Evolutionary conservation across 306 rosid species (phyloP), one percentile per base, ranked within the genome.

Genomic region (Nissolia schottii): DNA sequence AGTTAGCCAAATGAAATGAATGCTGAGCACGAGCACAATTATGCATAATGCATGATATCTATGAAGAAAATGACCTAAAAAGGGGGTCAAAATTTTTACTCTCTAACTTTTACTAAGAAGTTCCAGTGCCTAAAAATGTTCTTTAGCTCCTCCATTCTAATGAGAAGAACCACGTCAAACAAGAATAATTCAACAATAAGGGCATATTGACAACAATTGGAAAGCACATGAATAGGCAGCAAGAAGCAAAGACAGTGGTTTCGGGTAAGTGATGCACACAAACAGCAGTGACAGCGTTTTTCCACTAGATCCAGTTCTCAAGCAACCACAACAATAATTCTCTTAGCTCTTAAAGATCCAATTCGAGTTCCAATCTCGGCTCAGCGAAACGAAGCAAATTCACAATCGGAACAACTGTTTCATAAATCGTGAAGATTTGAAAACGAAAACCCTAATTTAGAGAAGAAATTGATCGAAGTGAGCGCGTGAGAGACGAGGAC

Each of bases 381-480:
- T 58, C 1, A 11, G 10, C 51, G 34, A 61, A 60, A 48, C 25
- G 15, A 19, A 67, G 41, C 41, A 40, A 79, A 80, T 61, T 70
- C 31, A 59, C 22, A 45, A n/a, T 45, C 7, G 20, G 77, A 88
- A 81, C 81, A 90, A 62, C 70, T 75, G 74, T 23, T 49, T 43
- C 35, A 70, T 19, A 63, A 64, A 69, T 25, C 34, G 32, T 14
- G 6, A 20, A 65, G 58, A 53, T 61, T 49, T 51, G 64, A 32
- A 38, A 48, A 58, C 6, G 37, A 34, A 78, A 78, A 80, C 75
- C 75, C 83, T 71, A 83, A 80, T 31, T 70, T 24, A 9, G 53
- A 66, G 73, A 67, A 51, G 58, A 73, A 22, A 27, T 24, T 23
- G 1, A 25, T 19, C 71, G 18, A 40, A 38, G 50, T 41, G 49